These are phyloP conservation scores for Sarcomyxa edulis DNA, from an alignment of 768 basidiomycete species.

Conservation along the genomic window DNA sequence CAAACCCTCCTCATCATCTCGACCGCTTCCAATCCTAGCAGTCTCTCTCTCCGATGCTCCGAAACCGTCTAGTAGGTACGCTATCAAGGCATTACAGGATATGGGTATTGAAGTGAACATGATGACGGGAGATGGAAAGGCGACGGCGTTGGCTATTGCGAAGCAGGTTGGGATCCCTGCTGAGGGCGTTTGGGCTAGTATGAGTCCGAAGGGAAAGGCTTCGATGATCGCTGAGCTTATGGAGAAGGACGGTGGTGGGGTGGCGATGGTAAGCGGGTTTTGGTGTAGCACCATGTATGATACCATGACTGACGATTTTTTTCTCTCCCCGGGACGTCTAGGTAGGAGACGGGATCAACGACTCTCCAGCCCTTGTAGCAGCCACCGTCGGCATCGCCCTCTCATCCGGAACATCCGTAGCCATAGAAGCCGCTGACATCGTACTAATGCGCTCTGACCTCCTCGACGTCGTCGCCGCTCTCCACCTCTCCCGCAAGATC, in stretches of 20 bases:
- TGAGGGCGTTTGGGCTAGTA: constrained; percentile 83
- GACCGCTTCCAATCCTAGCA: constrained; percentile 63
- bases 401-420: constrained; percentile 93
- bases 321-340: constrained; percentile 30
- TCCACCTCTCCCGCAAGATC: constrained; percentile 85
- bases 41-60: constrained; percentile 85
- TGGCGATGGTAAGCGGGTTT: constrained; percentile 82
- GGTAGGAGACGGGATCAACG: constrained; percentile 99
- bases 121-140: constrained; percentile 90
- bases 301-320: neutral
- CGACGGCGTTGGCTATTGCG: constrained; percentile 85
- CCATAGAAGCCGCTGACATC: constrained; percentile 96
- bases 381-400: constrained; percentile 96
- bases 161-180: constrained; percentile 82
- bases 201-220: constrained; percentile 96
- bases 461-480: constrained; percentile 94
- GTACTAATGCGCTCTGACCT: constrained; percentile 97
- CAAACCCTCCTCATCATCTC: constrained; percentile 29
- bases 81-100: constrained; percentile 69
- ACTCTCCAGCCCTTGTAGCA: constrained; percentile 94
- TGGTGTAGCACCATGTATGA: no score
- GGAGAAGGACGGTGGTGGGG: constrained; percentile 61
- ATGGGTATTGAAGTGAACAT: constrained; percentile 94
- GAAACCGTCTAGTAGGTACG: constrained; percentile 79
- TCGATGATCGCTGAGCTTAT: constrained; percentile 78